phyloP scores from a whole-genome alignment of 805 yeast species.

The Myxozyma lipomycoides region DNA sequence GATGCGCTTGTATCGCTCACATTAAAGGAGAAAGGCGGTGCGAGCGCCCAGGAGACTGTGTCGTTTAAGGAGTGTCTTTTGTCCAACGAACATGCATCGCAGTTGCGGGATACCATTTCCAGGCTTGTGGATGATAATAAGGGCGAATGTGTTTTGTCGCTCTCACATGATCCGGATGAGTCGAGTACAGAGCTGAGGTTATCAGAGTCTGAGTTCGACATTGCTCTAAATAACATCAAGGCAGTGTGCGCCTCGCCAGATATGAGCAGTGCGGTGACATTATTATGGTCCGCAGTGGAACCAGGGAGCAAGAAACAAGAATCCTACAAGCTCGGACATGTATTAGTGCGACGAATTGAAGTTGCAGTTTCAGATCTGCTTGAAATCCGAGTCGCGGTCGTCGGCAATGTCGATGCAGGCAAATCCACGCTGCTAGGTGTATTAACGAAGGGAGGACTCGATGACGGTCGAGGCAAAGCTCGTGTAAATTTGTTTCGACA shows the following conservation, averaged over 20 bases:
- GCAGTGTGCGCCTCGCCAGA: constrained; percentile 6
- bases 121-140: constrained; percentile 15
- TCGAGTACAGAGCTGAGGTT: constrained; percentile 3
- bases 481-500: constrained; percentile 27
- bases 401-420: constrained; percentile 30
- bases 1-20: constrained; percentile 21
- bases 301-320: neutral
- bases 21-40: constrained; percentile 1
- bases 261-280: constrained; percentile 15
- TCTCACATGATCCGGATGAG: constrained; percentile 15
- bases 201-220: constrained; percentile 11
- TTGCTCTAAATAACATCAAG: constrained; percentile 10
- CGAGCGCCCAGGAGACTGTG: neutral
- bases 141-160: constrained; percentile 20
- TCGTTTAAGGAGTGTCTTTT: constrained; percentile 16
- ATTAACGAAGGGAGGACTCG: constrained; percentile 28
- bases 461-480: constrained; percentile 29
- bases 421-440: constrained; percentile 28
- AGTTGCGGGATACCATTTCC: constrained; percentile 1
- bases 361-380: constrained; percentile 21
- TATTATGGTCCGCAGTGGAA: constrained; percentile 5
- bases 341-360: constrained; percentile 11
- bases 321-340: constrained; percentile 4
- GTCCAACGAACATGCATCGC: neutral
- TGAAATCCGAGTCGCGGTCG: constrained; percentile 28